phyloP scores from a whole-genome alignment of 371 early-diverging fungal genomes.

The Mortierella sp. region DNA sequence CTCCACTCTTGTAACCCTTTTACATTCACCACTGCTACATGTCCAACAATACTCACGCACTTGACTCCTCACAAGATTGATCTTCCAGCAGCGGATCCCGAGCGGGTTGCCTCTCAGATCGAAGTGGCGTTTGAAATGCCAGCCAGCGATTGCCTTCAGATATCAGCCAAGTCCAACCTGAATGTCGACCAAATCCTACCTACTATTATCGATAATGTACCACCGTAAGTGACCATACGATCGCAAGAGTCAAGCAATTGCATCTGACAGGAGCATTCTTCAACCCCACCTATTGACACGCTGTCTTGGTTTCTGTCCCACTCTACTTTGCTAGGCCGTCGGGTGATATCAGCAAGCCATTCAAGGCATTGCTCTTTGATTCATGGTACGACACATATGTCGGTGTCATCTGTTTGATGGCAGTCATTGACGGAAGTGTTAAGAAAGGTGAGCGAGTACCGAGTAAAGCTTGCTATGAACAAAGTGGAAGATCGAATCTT shows the following conservation, averaged over 20 bases:
- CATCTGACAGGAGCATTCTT: not conserved
- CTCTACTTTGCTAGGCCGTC: conserved; percentile 57
- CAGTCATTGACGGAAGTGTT: conserved; percentile 86
- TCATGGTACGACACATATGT: conserved; percentile 96
- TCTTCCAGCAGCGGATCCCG: conserved; percentile 90
- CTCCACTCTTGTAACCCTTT: not conserved
- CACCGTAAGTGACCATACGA: conserved; percentile 63
- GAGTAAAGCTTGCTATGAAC: not conserved
- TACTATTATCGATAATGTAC: conserved; percentile 81
- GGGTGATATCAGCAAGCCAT: conserved; percentile 71
- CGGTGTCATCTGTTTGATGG: conserved; percentile 94
- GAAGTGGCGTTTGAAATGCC: conserved; percentile 89
- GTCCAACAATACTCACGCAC: not conserved
- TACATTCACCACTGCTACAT: too few relatives aligned
- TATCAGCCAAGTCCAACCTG: conserved; percentile 92
- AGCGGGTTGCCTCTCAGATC: conserved; percentile 81
- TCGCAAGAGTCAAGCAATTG: too few relatives aligned
- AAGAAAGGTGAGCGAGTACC: conserved; percentile 68
- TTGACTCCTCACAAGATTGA: conserved; percentile 70
- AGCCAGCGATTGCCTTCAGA: conserved; percentile 62
- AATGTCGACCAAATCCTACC: conserved; percentile 83
- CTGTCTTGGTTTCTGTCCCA: not conserved
- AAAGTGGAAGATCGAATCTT: not conserved
- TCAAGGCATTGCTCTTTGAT: conserved; percentile 92
- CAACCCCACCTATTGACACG: too few relatives aligned